These are phyloP conservation scores for Euphorbia lathyris DNA, from an alignment of 345 rosid species.

Conservation along the genomic window DNA sequence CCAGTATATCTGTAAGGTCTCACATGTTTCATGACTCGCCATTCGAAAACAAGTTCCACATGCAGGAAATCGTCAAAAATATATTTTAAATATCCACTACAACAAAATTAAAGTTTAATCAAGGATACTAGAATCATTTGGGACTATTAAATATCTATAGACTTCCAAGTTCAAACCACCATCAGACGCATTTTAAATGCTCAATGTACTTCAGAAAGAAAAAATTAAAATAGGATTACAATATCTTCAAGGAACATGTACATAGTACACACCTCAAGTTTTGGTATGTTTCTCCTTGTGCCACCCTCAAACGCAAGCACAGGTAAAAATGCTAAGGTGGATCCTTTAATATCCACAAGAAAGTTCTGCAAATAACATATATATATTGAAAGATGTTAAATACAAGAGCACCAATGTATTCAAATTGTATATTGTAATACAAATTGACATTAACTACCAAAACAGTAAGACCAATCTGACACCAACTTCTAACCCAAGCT, in stretches of 20 bases:
- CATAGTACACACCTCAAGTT: slow-evolving; percentile 48
- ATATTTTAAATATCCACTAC: not conserved
- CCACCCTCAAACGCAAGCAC: slow-evolving; percentile 91
- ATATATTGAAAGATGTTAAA: not conserved
- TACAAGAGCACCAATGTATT: not conserved
- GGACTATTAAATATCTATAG: not conserved
- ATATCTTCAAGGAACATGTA: not conserved
- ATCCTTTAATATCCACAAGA: slow-evolving; percentile 78
- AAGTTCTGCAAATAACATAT: slow-evolving; percentile 46
- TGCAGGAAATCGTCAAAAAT: not conserved
- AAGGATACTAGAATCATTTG: not conserved
- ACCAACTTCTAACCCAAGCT: not conserved
- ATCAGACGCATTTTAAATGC: not conserved
- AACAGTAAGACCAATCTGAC: not conserved
- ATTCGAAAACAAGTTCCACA: not conserved
- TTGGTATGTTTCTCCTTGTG: slow-evolving; percentile 67
- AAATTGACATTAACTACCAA: not conserved
- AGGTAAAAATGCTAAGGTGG: slow-evolving; percentile 62
- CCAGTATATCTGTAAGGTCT: not conserved
- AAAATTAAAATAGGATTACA: not conserved
- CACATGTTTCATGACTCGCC: not conserved
- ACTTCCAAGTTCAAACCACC: not conserved
- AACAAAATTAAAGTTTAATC: not conserved
- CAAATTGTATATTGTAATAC: not conserved
- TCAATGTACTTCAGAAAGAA: not conserved